A percentile compares a stretch with the other conserved stretches of the same genome.
Evolutionary conservation across 1,284 basidiomycete species (phyloP).

Genomic region (Phellinidium pouzarii): DNA sequence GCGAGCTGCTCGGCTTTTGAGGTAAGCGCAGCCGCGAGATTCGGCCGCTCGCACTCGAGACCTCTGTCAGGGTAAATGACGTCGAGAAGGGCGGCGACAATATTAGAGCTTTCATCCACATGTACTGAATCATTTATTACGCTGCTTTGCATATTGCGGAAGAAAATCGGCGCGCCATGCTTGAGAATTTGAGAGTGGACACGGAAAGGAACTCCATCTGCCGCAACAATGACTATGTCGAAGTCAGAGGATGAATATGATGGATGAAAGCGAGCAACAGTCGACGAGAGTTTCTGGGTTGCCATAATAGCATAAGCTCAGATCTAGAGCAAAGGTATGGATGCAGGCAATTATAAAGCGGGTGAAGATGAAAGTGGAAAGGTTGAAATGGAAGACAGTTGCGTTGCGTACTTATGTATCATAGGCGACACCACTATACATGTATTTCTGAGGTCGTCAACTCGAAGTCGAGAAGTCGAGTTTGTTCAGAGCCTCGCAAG

Average conservation of each 20-base stretch:
- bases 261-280: not conserved
- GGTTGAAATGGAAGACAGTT: no score
- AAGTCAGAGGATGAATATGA: conserved; percentile 22
- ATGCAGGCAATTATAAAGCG: no score
- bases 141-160: conserved; percentile 34
- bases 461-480: no score
- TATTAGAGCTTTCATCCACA: conserved; percentile 3
- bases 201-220: conserved; percentile 34
- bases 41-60: conserved; percentile 24
- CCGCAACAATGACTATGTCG: conserved; percentile 34
- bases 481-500: no score
- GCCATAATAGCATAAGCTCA: not conserved
- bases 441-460: no score
- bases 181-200: conserved; percentile 35
- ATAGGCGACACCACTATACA: no score
- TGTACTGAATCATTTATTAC: not conserved
- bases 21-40: conserved; percentile 24
- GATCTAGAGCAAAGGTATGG: no score
- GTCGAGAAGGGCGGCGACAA: conserved; percentile 4
- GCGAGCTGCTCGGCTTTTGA: conserved; percentile 31
- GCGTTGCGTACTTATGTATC: no score
- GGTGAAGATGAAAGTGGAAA: no score
- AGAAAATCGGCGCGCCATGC: conserved; percentile 33
- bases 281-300: not conserved
- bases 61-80: not conserved